A percentile compares a stretch with the other conserved stretches of the same genome.
phyloP scores from a whole-genome alignment of 2,329 filamentous ascomycete genomes.

The Coniochaeta sp. region DNA sequence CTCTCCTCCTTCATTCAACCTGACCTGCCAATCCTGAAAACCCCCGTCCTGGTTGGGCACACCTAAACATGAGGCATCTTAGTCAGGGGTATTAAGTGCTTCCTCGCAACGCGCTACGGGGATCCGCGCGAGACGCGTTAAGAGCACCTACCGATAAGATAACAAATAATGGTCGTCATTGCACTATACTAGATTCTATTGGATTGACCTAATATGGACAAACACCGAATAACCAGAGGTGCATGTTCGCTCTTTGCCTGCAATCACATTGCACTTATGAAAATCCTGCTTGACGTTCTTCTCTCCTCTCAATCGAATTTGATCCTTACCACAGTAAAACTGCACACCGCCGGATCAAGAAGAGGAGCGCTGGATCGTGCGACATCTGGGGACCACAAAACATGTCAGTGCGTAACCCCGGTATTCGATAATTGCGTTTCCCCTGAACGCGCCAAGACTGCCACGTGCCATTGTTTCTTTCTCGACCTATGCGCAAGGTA shows the following conservation, averaged over 20 bases:
- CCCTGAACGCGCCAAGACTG: not conserved
- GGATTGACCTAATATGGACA: too few relatives aligned
- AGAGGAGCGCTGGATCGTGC: not conserved
- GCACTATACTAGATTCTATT: too few relatives aligned
- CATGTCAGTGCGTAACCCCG: not conserved
- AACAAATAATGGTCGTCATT: not conserved
- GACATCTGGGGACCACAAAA: not conserved
- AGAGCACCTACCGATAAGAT: not conserved
- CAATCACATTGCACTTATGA: too few relatives aligned
- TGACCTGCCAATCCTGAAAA: too few relatives aligned
- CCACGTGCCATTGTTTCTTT: not conserved
- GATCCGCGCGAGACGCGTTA: not conserved
- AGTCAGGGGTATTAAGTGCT: not conserved
- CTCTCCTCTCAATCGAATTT: not conserved
- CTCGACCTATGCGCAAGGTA: not conserved
- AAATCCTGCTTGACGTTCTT: too few relatives aligned
- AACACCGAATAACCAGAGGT: too few relatives aligned
- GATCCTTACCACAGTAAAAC: not conserved
- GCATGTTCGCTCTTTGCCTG: not conserved
- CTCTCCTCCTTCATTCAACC: too few relatives aligned
- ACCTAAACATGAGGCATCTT: not conserved
- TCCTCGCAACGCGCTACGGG: not conserved
- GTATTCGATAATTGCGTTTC: not conserved
- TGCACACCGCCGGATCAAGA: not conserved
- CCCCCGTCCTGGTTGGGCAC: too few relatives aligned